These are phyloP conservation scores for Cutaneotrichosporon sp. DNA, from an alignment of 1,284 basidiomycete genomes.

Conservation along the genomic window DNA sequence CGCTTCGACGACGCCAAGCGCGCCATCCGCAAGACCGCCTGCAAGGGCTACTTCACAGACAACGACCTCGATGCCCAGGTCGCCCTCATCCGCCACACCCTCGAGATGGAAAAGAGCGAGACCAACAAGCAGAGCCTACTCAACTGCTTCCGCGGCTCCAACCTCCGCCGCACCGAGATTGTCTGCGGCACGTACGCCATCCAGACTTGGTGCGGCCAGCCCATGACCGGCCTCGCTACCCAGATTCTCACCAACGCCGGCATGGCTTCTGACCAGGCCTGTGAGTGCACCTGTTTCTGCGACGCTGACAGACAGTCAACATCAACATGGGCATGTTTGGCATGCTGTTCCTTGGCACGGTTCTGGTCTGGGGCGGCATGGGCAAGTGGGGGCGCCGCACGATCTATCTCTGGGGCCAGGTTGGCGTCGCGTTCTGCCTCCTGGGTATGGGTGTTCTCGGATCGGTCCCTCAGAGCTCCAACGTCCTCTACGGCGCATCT, in stretches of 20 bases:
- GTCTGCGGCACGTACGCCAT: slow-evolving; percentile 11
- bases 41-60: slow-evolving; percentile 23
- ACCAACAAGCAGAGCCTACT: slow-evolving; percentile 44
- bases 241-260: slow-evolving; percentile 32
- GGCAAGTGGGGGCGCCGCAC: slow-evolving; percentile 44
- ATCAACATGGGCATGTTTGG: slow-evolving; percentile 25
- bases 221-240: slow-evolving; percentile 13
- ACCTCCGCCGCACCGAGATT: slow-evolving; percentile 51
- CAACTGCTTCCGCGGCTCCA: slow-evolving; percentile 49
- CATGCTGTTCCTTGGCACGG: slow-evolving; percentile 37
- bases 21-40: slow-evolving; percentile 36
- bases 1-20: slow-evolving; percentile 45
- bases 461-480: neutral
- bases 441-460: slow-evolving; percentile 3
- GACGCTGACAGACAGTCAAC: slow-evolving; percentile 4
- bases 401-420: slow-evolving; percentile 46
- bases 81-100: slow-evolving; percentile 34
- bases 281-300: neutral
- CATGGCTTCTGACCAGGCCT: slow-evolving; percentile 24
- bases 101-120: slow-evolving; percentile 23
- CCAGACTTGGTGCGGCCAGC: slow-evolving; percentile 9
- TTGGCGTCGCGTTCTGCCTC: slow-evolving; percentile 1
- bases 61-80: slow-evolving; percentile 39
- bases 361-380: slow-evolving; percentile 31
- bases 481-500: slow-evolving; percentile 13